Percentiles rank a stretch among this genome's conserved stretches.
phyloP scores from a whole-genome alignment of 2,329 filamentous ascomycete genomes.

The Penicillium brasilianum region DNA sequence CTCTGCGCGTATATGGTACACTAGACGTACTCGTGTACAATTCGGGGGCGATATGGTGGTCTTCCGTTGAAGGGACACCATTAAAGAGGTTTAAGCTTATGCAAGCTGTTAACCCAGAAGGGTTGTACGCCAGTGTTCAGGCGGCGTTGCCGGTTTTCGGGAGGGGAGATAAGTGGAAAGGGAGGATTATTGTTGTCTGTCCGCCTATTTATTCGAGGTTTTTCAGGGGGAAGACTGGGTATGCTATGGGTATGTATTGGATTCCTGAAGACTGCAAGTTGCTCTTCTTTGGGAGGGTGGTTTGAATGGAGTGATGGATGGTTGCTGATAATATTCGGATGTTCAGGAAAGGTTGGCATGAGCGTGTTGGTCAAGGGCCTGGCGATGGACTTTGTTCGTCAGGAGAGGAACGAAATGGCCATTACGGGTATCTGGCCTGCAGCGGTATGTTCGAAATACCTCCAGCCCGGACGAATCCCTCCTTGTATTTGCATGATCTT shows the following conservation, averaged over 20 bases:
- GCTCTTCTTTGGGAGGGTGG: background rate
- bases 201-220: constrained; percentile 87
- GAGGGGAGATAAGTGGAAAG: constrained; percentile 56
- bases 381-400: constrained; percentile 77
- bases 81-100: constrained; percentile 78
- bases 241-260: constrained; percentile 63
- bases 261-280: no score
- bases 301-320: no score
- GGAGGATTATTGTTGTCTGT: constrained; percentile 76
- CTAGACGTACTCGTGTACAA: constrained; percentile 83
- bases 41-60: constrained; percentile 85
- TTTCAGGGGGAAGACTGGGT: constrained; percentile 83
- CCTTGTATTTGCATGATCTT: constrained; percentile 14
- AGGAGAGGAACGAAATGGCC: constrained; percentile 70
- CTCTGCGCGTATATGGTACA: constrained; percentile 63
- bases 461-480: background rate
- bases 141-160: constrained; percentile 70
- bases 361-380: constrained; percentile 79
- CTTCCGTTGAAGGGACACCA: constrained; percentile 72
- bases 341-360: constrained; percentile 75
- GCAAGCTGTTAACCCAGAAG: constrained; percentile 75
- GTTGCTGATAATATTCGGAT: background rate
- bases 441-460: constrained; percentile 56
- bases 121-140: constrained; percentile 74
- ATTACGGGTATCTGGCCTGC: constrained; percentile 85